Evolutionary conservation across 2,329 filamentous ascomycete species (phyloP).

Genomic region (Bipolaris sorokiniana): DNA sequence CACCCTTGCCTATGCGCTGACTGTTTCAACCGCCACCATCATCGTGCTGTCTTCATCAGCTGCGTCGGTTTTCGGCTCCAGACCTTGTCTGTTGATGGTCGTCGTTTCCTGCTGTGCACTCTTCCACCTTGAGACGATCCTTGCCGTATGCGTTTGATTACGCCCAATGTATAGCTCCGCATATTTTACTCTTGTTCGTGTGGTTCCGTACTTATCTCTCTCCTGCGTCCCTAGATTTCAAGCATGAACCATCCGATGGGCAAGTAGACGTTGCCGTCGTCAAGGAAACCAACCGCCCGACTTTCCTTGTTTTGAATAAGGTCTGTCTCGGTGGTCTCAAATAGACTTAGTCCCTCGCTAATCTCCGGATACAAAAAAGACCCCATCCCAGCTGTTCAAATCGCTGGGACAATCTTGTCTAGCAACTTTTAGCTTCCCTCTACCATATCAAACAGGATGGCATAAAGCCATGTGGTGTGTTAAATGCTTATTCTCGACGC

Average conservation of each 20-base stretch:
- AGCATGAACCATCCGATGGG: too few species aligned
- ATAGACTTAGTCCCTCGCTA: not conserved
- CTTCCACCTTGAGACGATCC: not conserved
- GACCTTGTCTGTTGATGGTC: conserved; percentile 7
- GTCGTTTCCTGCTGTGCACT: not conserved
- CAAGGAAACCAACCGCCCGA: too few species aligned
- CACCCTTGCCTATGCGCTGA: not conserved
- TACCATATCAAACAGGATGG: not conserved
- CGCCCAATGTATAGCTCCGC: too few species aligned
- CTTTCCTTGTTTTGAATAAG: too few species aligned
- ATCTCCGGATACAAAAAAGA: not conserved
- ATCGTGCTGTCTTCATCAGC: not conserved
- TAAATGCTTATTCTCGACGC: conserved; percentile 34
- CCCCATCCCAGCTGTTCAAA: not conserved
- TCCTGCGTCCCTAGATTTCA: too few species aligned
- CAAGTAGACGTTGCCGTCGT: too few species aligned
- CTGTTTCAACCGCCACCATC: not conserved
- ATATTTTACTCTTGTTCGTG: too few species aligned
- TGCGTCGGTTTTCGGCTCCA: not conserved
- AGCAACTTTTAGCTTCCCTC: conserved; percentile 1
- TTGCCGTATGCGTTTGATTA: not conserved
- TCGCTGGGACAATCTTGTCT: too few species aligned
- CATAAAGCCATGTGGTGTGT: not conserved
- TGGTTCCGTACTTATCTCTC: too few species aligned
- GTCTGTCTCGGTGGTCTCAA: too few species aligned